Evolutionary conservation across 2,329 filamentous ascomycete genomes (phyloP), one percentile per base, ranked within the genome.

Genomic region (Curvularia eragrostidis): DNA sequence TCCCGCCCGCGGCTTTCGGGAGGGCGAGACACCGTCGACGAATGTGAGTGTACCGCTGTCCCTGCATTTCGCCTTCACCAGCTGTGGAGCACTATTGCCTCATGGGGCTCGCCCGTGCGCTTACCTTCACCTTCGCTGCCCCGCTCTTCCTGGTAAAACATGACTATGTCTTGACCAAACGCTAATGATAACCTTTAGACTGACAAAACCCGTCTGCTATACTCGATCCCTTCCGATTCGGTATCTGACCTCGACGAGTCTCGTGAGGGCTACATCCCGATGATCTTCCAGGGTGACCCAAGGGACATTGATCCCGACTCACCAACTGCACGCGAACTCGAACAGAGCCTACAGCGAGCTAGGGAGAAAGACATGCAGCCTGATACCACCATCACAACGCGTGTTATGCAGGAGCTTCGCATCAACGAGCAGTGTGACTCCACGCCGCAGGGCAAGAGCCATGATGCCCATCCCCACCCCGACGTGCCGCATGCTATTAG

Each of bases 1-100:
- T 42, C 67, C 69, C 21, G 47, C 64, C 3, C 51, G 39, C 6
- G 52, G 61, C 13, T 66, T 66, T 54, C 59, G 54, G 7, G 54
- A 64, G 30, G 66, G 63, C 15, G 68, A 68, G 26, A 67, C 65
- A 4, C 70, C 70, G 6, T 74, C 71, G 3, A 64, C 63, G 8
- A 75, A 75, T 59, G 74, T 76, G 68, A 71, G 74, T 72, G 32
- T 21, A 21, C 34, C 24, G 18, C 50, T 41, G 56, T 48, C 61
- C 61, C 58, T 69, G 60, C 63, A 56, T 53, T 41, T 54, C 30
- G 52, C 52, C 44, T 59, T 38, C 46, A 39, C 47, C 2, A 28
- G 18, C 13, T 44, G 58, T 49, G 54, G 52, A 52, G 53, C 39
- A 47, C 48, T 54, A 24, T 21, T 61, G 39, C 55, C 30, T 62